Percentiles rank a stretch among this genome's conserved stretches.
phyloP scores from a whole-genome alignment of 306 rosid genomes.

The Malus domestica region DNA sequence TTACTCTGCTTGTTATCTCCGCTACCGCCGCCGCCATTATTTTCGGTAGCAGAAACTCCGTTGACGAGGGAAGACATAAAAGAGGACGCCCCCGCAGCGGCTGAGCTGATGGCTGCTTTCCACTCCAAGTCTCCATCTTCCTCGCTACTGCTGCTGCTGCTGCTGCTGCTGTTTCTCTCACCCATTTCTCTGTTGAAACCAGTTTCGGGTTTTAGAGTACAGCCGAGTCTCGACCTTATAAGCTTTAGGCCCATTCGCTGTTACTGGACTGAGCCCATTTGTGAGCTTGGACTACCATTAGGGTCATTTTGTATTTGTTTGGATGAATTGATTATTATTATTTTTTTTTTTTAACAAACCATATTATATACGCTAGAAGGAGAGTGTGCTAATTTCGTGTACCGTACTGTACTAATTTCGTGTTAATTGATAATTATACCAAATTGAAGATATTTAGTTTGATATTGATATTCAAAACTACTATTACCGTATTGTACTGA shows the following conservation, averaged over 20 bases:
- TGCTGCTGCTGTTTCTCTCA: constrained; percentile 24
- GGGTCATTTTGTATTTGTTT: too few relatives aligned
- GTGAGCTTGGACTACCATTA: too few relatives aligned
- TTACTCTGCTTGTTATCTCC: constrained; percentile 22
- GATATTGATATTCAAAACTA: too few relatives aligned
- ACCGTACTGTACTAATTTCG: too few relatives aligned
- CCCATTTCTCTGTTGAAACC: neutral
- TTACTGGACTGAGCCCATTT: neutral
- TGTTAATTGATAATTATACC: too few relatives aligned
- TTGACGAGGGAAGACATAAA: constrained; percentile 37
- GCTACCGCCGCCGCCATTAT: neutral
- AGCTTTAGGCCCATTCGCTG: neutral
- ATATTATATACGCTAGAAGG: too few relatives aligned
- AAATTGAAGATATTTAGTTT: too few relatives aligned
- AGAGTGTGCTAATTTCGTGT: too few relatives aligned
- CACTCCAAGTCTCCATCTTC: constrained; percentile 82
- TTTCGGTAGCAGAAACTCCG: constrained; percentile 21
- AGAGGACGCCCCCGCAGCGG: constrained; percentile 40
- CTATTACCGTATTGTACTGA: too few relatives aligned
- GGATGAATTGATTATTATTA: too few relatives aligned
- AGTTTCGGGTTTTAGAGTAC: neutral
- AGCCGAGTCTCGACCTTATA: neutral
- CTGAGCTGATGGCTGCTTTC: constrained; percentile 65
- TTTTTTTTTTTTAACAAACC: too few relatives aligned
- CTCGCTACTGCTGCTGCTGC: constrained; percentile 47